A percentile compares a stretch with the other conserved stretches of the same genome.
phyloP scores from a whole-genome alignment of 139 green algal genomes.

The Yamagishiella unicocca region DNA sequence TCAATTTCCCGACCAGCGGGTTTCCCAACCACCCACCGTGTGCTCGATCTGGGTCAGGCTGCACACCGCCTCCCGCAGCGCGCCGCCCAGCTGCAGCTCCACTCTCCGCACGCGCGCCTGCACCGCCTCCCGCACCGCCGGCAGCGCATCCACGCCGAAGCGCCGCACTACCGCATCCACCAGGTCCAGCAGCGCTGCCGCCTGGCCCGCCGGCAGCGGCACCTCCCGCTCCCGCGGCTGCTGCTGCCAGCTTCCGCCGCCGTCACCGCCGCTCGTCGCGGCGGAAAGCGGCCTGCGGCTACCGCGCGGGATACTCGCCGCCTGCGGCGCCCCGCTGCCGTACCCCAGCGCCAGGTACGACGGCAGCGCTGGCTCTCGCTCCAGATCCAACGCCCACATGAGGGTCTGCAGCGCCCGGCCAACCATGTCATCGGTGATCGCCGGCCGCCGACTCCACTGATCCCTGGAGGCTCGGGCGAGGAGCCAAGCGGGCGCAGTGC shows the following conservation, averaged over 20 bases:
- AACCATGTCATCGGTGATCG: neutral
- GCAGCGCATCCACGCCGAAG: neutral
- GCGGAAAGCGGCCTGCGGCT: neutral
- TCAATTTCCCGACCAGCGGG: no score
- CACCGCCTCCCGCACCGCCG: conserved; percentile 4
- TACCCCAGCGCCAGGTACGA: neutral
- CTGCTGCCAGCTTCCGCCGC: neutral
- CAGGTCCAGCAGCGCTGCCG: neutral
- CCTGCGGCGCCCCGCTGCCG: neutral
- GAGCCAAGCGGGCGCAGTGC: conserved; percentile 7
- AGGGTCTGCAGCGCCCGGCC: conserved; percentile 25
- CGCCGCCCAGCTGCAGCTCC: neutral
- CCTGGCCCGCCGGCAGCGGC: neutral
- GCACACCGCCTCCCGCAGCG: neutral
- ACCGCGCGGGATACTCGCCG: neutral
- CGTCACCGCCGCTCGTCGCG: neutral
- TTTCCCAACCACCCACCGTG: neutral
- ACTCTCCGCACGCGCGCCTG: neutral
- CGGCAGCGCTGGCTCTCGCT: neutral
- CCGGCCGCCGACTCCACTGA: neutral
- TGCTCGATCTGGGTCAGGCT: neutral
- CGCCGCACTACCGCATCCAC: conserved; percentile 21
- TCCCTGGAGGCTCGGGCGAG: neutral
- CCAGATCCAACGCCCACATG: neutral
- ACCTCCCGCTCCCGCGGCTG: neutral